phyloP scores from a whole-genome alignment of 192 early-diverging fungal species.

The Glomus cerebriforme region DNA sequence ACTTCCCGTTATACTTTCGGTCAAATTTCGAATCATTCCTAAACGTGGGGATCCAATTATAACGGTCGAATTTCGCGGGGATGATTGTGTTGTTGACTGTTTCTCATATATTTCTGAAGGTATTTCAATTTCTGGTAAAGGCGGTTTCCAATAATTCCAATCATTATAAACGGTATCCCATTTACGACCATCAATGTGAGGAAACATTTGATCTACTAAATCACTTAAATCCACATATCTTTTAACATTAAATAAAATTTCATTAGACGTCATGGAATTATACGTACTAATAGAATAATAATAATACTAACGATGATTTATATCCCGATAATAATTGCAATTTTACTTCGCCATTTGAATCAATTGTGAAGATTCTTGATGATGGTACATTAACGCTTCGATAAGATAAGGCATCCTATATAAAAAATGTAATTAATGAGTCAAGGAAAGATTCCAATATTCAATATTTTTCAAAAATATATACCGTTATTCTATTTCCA shows the following conservation, averaged over 20 bases:
- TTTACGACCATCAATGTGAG: constrained; percentile 50
- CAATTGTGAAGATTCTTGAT: constrained; percentile 96
- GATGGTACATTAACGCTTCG: constrained; percentile 90
- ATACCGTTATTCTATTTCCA: constrained; percentile 89
- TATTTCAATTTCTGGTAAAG: constrained; percentile 53
- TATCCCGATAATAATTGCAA: constrained; percentile 84
- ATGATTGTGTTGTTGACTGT: constrained; percentile 1
- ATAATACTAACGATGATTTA: constrained; percentile 69
- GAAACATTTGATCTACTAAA: constrained; percentile 96
- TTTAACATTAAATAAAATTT: neutral
- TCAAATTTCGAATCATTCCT: constrained; percentile 43
- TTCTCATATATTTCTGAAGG: constrained; percentile 37
- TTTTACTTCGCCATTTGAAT: constrained; percentile 86
- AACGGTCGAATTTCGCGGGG: neutral
- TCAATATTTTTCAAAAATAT: neutral
- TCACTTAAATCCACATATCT: constrained; percentile 84
- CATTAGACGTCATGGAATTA: neutral
- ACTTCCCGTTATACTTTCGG: constrained; percentile 12
- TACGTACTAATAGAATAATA: constrained; percentile 1
- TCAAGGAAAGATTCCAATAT: neutral
- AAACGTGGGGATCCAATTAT: constrained; percentile 25
- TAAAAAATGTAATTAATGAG: neutral
- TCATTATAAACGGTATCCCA: constrained; percentile 77
- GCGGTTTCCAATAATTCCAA: constrained; percentile 79
- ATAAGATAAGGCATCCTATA: constrained; percentile 88